phyloP scores from a whole-genome alignment of 108 stramenopile species.

The Parietichytrium sp. region DNA sequence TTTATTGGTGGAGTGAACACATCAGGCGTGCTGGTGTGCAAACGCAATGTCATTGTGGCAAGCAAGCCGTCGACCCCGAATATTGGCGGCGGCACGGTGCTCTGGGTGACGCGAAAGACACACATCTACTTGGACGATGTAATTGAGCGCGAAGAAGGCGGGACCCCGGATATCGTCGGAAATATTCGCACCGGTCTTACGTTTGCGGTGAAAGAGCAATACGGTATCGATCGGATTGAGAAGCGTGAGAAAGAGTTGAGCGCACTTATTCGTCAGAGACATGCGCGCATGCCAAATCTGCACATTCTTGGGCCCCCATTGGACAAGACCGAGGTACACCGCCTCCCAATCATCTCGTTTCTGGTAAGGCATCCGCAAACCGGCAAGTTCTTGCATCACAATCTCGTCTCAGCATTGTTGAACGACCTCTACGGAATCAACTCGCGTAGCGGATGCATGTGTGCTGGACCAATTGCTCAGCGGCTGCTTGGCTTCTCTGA shows the following conservation, averaged over 20 bases:
- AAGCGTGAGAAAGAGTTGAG: neutral
- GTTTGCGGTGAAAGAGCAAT: conserved; percentile 68
- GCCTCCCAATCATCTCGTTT: conserved; percentile 75
- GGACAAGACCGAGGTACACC: too few relatives aligned
- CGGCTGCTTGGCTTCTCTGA: conserved; percentile 69
- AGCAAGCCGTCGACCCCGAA: conserved; percentile 64
- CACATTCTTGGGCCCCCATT: neutral
- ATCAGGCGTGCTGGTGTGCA: conserved; percentile 81
- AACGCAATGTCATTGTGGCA: conserved; percentile 72
- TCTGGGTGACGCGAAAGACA: conserved; percentile 74
- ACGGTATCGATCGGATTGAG: neutral
- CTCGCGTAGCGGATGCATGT: conserved; percentile 80
- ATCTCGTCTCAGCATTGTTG: conserved; percentile 88
- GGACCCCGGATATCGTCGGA: conserved; percentile 86
- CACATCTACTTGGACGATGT: conserved; percentile 85
- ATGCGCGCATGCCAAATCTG: too few relatives aligned
- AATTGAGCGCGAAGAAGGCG: conserved; percentile 92
- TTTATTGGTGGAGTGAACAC: conserved; percentile 70
- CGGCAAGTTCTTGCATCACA: conserved; percentile 95
- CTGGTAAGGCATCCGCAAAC: too few relatives aligned
- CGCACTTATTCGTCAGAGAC: neutral
- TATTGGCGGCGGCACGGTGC: conserved; percentile 97
- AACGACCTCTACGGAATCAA: conserved; percentile 98
- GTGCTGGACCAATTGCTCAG: conserved; percentile 83
- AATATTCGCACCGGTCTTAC: conserved; percentile 79